Base-by-base conservation (phyloP, 306 rosid species). In the Sophora flavescens region DNA sequence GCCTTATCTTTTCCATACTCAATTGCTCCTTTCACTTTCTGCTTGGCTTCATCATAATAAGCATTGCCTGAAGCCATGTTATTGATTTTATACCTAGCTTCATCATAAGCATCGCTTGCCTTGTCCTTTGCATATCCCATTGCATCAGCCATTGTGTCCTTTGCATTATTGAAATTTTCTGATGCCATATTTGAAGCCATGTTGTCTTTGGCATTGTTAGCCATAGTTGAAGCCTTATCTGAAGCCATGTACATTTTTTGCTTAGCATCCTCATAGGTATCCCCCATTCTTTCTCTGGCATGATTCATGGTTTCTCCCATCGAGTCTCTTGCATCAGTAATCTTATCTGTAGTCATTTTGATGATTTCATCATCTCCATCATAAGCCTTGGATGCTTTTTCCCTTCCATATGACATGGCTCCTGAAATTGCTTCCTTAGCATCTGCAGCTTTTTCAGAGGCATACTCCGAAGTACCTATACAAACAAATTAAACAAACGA, bases 401-500 rank as follows among this genome's bases (percentile, higher is more conserved):
- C 74, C 28, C 3, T 63, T 63, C 84, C 80, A 36, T 77, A 57
- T 28, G 18, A 47, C 76, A 47, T 38, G 58, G 72, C 76, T 36
- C 69, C 76, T 81, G 80, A 75, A 22, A 62, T 52, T 56, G 61
- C 74, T 8, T n/a, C 84, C 73, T 17, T 63, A 14, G 81, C 67
- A 35, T 74, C 74, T 1, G 33, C 14, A 1, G 68, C 76, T 65
- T 70, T 89, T 16, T 82, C 33, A 4, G 82, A 82, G 63, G 74
- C 83, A 69, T 78, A 77, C 11, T 76, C 80, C 4, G 84, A 81
- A 33, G 86, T 70, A 54, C 74, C 91, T 88, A 58, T 0, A 73
- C 32, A 82, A 60, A 50, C 30, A 42, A 18, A 50, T 36, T 15
- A 51, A 39, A 18, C 22, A 42, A 32, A 81, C 41, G 18, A 33